Conservation (phyloP, 139 green algal species). For the Chlorella sp. region DNA sequence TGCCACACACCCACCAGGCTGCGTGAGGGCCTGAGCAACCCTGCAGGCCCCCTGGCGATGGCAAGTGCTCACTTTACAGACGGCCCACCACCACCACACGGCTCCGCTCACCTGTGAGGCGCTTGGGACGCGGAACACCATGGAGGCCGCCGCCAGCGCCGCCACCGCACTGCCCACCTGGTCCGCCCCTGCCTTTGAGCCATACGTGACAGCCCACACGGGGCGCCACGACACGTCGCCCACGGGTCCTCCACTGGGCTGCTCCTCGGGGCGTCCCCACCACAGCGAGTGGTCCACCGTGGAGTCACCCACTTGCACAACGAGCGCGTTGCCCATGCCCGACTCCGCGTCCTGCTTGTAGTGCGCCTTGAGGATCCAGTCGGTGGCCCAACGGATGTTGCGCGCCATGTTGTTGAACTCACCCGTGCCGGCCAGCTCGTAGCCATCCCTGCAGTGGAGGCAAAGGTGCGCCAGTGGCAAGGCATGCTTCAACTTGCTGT, state of each 20-base stretch:
- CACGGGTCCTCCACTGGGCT: too few relatives aligned
- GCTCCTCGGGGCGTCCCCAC: too few relatives aligned
- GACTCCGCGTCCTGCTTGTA: not conserved
- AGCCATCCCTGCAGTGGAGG: not conserved
- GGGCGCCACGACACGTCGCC: too few relatives aligned
- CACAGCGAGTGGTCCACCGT: too few relatives aligned
- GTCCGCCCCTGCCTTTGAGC: not conserved
- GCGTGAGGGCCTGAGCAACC: too few relatives aligned
- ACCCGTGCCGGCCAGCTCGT: not conserved
- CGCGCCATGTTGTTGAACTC: not conserved
- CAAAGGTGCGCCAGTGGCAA: not conserved
- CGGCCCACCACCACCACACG: not conserved
- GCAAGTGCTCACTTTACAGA: too few relatives aligned
- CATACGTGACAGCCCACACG: too few relatives aligned
- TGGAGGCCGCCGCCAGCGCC: not conserved
- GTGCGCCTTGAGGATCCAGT: not conserved
- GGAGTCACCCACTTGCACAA: not conserved
- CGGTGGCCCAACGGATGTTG: not conserved
- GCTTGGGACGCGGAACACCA: not conserved
- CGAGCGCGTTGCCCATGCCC: not conserved
- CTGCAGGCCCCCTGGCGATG: too few relatives aligned
- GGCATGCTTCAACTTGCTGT: not conserved
- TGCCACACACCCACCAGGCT: too few relatives aligned
- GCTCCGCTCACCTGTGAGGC: not conserved
- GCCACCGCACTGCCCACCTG: not conserved